Conservation (phyloP, 2,329 filamentous ascomycete species). For the Paecilomyces variotii region DNA sequence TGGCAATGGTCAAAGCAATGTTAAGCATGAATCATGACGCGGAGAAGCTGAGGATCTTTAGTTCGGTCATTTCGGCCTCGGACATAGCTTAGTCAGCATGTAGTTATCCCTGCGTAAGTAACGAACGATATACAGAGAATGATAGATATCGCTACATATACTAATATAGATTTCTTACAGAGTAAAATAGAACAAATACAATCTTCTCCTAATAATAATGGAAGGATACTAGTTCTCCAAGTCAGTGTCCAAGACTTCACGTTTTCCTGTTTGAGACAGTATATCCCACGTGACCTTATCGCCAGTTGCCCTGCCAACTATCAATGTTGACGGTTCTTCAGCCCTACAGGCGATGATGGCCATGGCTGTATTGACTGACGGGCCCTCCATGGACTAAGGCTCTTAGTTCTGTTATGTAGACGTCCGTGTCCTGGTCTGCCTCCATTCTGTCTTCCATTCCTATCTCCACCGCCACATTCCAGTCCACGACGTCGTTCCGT, state of each 20-base stretch:
- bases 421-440: not conserved
- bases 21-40: not conserved
- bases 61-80: not conserved
- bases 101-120: not conserved
- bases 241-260: not conserved
- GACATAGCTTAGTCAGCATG: not conserved
- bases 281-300: constrained; percentile 5
- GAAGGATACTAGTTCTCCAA: not conserved
- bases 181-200: too few species aligned
- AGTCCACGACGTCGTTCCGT: not conserved
- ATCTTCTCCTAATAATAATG: constrained; percentile 11
- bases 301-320: constrained; percentile 8
- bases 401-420: not conserved
- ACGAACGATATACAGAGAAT: too few species aligned
- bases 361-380: not conserved
- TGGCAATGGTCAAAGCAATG: not conserved
- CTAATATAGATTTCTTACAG: too few species aligned
- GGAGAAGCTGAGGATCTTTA: not conserved
- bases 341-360: not conserved
- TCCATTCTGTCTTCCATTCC: constrained; percentile 18
- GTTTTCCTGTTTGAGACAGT: not conserved
- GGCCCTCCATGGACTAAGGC: not conserved
- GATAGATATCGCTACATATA: too few species aligned
- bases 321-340: not conserved
- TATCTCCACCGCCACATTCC: not conserved